phyloP scores from a whole-genome alignment of 2,329 filamentous ascomycete genomes.

The Coleophoma eucalyptorum region DNA sequence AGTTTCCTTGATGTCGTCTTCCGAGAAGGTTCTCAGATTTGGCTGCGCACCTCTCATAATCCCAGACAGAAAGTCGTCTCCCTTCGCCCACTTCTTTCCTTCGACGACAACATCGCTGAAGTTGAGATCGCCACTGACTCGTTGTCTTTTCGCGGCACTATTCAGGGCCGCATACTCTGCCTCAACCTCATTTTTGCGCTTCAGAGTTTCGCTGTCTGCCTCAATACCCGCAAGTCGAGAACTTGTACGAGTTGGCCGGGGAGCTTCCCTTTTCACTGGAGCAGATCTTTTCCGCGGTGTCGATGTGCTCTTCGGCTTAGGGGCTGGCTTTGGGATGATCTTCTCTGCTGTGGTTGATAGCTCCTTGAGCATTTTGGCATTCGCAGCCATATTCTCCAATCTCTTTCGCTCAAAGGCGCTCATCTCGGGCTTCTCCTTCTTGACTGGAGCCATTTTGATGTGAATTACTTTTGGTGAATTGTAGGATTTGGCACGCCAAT shows the following conservation, averaged over 20 bases:
- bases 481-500: too few relatives aligned
- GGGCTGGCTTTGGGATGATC: slow-evolving; percentile 54
- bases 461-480: background rate
- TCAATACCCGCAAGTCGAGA: slow-evolving; percentile 53
- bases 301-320: slow-evolving; percentile 42
- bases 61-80: slow-evolving; percentile 61
- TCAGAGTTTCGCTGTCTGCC: slow-evolving; percentile 55
- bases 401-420: slow-evolving; percentile 86
- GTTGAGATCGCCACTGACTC: slow-evolving; percentile 64
- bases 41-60: slow-evolving; percentile 70
- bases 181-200: slow-evolving; percentile 66
- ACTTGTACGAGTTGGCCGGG: slow-evolving; percentile 52
- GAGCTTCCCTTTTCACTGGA: slow-evolving; percentile 41
- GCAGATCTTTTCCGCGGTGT: slow-evolving; percentile 36
- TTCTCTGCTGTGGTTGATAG: slow-evolving; percentile 69
- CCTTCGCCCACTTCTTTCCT: slow-evolving; percentile 70
- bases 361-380: slow-evolving; percentile 71
- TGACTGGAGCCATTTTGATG: slow-evolving; percentile 40
- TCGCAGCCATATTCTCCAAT: slow-evolving; percentile 81
- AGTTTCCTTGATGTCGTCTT: slow-evolving; percentile 78
- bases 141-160: slow-evolving; percentile 55
- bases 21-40: slow-evolving; percentile 78
- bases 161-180: slow-evolving; percentile 50
- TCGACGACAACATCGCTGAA: slow-evolving; percentile 77
- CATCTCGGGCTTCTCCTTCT: slow-evolving; percentile 46